Base-by-base conservation (phyloP, 345 rosid genomes). In the Fremontodendron californicum region DNA sequence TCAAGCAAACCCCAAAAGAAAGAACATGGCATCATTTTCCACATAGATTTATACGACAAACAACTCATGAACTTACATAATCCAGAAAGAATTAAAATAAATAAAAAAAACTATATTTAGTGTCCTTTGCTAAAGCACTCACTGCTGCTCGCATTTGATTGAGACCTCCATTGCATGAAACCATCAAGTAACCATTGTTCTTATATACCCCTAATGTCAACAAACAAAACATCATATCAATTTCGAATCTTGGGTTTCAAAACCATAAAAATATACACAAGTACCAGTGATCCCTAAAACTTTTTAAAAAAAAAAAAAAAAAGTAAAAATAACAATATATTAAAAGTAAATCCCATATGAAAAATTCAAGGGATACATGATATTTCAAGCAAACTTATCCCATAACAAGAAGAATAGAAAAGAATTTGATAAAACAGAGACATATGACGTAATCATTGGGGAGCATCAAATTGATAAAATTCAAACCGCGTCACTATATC, bases 81-180 rank as follows among this genome's bases (percentile, higher is more conserved):
- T 16, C 25, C 18, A 46, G 57, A 39, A 49, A 43, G 71, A 48
- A 39, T 29, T 37, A 42, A 9, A 31, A 72, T 3, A 61, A 45
- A 8, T 33, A 1, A 29, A 66, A 19, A 42, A 19, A 52, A 18
- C 4, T 18, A 57, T 49, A 16, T 49, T 13, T 11, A 68, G 12
- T 13, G 49, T 19, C 46, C n/a, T 51, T 52, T 21, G 73, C 70
- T 57, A 78, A 37, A 57, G 65, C 68, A 83, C 86, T 87, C 77
- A 93, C 97, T 58, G 96, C 97, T 43, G 97, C 92, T 80, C 97
- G 85, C 97, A 93, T 93, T 84, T 93, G 97, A 84, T 93, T 93
- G 70, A 93, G 97, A 82, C 97, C 97, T 72, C 97, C 97, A 86
- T 90, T 93, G 83, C 94, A 90, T 11, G 98, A 96, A 78, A 92